Base-by-base conservation (phyloP, 2,329 filamentous ascomycete species). In the Cadophora malorum region DNA sequence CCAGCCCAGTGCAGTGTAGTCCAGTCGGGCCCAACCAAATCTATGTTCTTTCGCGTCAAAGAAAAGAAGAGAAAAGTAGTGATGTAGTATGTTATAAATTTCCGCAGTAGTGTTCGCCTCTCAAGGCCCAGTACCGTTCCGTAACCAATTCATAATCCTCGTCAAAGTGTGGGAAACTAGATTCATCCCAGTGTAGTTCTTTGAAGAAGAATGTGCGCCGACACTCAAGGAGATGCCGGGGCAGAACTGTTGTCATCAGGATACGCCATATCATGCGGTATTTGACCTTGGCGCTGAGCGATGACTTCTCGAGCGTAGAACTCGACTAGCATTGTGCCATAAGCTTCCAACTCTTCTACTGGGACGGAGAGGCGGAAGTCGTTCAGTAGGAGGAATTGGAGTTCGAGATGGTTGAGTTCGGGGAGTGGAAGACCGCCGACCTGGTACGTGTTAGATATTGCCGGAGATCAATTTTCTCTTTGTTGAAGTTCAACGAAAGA, bases 271-370 rank as follows among this genome's bases (percentile, higher is more conserved):
- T 74, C 68, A n/a, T 69, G 49, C 10, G 70, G 70, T 19, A 70
- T 67, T 23, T 68, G 52, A 3, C 65, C 71, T 66, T 76, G 71
- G 28, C 73, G 82, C 74, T 91, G 89, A 31, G 88, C 83, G 31
- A 97, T 87, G 19, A 97, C 90, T 79, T 99, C 96, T 64, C 95
- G 86, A 0, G 94, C 95, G 77, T 98, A 99, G 77, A 98, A 99
- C 77, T 98, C 95, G 19, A 99, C 96, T 14, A 99, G 84, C 95
- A 98, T 98, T 0, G 96, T 99, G 5, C 94, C 96, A 75, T 99
- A 99, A 0, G 94, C 93, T 79, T 99, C 96, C 68, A 99, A 87
- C 76, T 98, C 95, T 81, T 98, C 96, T 16, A 98, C 91, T 0
- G 95, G 91, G 10, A 99, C 91, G 1, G 93, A 93, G 19, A 99